phyloP scores from a whole-genome alignment of 2,329 filamentous ascomycete genomes.

The Alternaria metachromatica region DNA sequence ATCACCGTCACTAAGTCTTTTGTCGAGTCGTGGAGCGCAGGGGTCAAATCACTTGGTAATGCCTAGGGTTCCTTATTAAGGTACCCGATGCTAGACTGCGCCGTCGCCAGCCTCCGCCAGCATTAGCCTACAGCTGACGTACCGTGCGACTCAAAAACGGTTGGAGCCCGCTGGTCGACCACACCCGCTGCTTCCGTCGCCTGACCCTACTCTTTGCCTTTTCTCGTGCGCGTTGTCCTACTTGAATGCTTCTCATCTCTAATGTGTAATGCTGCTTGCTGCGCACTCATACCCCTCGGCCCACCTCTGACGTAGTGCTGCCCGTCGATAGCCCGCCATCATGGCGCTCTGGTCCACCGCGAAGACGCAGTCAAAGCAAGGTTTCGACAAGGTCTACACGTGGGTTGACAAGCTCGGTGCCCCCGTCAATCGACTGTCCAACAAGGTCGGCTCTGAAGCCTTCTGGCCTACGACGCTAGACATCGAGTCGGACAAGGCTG shows the following conservation, averaged over 20 bases:
- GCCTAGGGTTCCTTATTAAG: slow-evolving; percentile 28
- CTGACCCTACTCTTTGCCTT: slow-evolving; percentile 16
- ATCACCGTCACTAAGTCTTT: slow-evolving; percentile 9
- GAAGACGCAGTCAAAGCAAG: slow-evolving; percentile 43
- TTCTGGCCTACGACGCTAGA: slow-evolving; percentile 88
- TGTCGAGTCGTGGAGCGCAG: slow-evolving; percentile 12
- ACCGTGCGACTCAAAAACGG: slow-evolving; percentile 28
- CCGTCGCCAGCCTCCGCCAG: slow-evolving; percentile 25
- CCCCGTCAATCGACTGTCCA: slow-evolving; percentile 80
- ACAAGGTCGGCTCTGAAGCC: slow-evolving; percentile 80
- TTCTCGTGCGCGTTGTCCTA: slow-evolving; percentile 13
- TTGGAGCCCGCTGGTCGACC: slow-evolving; percentile 29
- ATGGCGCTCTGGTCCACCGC: slow-evolving; percentile 46
- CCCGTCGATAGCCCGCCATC: slow-evolving; percentile 6
- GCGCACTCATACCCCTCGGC: slow-evolving; percentile 25
- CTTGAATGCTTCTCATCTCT: slow-evolving; percentile 17
- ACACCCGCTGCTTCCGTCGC: slow-evolving; percentile 21
- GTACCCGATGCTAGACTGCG: slow-evolving; percentile 24
- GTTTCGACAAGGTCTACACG: slow-evolving; percentile 76
- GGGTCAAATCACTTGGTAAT: slow-evolving; percentile 16
- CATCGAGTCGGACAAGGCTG: slow-evolving; percentile 89
- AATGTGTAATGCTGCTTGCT: slow-evolving; percentile 30
- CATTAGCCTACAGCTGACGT: slow-evolving; percentile 33
- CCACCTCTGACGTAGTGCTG: slow-evolving; percentile 16
- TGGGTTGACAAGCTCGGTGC: slow-evolving; percentile 72